Percentiles rank a stretch among this genome's conserved stretches.
Conservation (phyloP, 2,329 filamentous ascomycete genomes). For the Pseudogymnoascus sp. region DNA sequence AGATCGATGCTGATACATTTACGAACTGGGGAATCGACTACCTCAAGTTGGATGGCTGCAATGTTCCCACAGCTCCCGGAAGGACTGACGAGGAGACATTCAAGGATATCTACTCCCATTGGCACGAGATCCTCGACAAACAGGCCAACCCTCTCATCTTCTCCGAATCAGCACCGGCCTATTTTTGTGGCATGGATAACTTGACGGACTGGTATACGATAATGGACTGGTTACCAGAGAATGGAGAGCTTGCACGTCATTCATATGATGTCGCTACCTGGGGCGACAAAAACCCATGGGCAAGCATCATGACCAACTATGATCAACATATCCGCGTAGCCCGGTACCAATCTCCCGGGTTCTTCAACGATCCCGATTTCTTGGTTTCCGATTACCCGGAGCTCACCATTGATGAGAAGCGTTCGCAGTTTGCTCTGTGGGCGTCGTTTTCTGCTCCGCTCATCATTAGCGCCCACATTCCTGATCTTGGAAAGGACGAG, state of each 20-base stretch:
- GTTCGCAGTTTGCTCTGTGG: constrained; percentile 20
- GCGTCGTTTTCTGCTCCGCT: constrained; percentile 24
- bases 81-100: constrained; percentile 32
- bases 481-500: constrained; percentile 29
- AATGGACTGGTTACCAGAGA: constrained; percentile 35
- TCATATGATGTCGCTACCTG: constrained; percentile 27
- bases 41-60: constrained; percentile 53
- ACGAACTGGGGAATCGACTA: constrained; percentile 54
- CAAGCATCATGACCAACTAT: constrained; percentile 42
- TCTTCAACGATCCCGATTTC: constrained; percentile 20
- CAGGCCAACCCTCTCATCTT: constrained; percentile 27
- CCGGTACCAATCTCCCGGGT: constrained; percentile 30
- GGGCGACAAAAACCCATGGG: constrained; percentile 32
- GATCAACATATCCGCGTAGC: constrained; percentile 29
- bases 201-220: constrained; percentile 38
- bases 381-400: constrained; percentile 9
- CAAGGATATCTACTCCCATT: constrained; percentile 34
- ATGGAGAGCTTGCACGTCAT: constrained; percentile 33
- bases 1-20: constrained; percentile 49
- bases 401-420: constrained; percentile 12
- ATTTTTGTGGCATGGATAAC: constrained; percentile 41
- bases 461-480: constrained; percentile 29
- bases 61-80: constrained; percentile 23
- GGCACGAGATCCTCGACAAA: constrained; percentile 33
- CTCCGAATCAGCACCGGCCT: constrained; percentile 37